Conservation (phyloP, 1,284 basidiomycete species). For the Rhodotorula sp. region DNA sequence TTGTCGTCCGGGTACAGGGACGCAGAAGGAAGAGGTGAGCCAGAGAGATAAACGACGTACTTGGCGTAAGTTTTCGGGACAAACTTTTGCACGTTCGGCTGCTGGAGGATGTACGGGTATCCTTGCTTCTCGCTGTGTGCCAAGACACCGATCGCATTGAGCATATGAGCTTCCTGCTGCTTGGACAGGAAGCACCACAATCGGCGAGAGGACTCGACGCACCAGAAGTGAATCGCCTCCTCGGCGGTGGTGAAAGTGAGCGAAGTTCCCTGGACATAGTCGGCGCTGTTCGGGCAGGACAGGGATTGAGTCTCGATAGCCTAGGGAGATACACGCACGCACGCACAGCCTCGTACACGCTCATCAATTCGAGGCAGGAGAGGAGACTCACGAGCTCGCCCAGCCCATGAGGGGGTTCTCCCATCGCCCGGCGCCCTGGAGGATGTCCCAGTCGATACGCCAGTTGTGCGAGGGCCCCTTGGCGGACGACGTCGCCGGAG, state of each 20-base stretch:
- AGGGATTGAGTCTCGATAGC: no score
- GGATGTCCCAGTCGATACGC: conserved; percentile 91
- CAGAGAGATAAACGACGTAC: conserved; percentile 14
- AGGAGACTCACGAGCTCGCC: conserved; percentile 59
- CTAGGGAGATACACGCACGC: neutral
- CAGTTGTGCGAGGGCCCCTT: conserved; percentile 81
- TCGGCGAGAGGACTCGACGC: neutral
- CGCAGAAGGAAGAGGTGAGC: neutral
- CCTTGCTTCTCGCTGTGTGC: conserved; percentile 68
- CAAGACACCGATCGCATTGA: no score
- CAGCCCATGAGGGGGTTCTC: conserved; percentile 99
- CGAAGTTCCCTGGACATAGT: conserved; percentile 83
- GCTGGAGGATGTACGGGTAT: conserved; percentile 50
- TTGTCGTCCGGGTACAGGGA: neutral
- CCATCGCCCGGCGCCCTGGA: conserved; percentile 88
- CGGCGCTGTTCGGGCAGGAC: conserved; percentile 61
- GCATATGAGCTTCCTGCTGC: no score
- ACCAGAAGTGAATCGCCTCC: conserved; percentile 62
- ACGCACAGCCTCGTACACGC: no score
- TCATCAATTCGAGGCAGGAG: no score
- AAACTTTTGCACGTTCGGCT: conserved; percentile 51
- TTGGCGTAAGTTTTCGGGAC: conserved; percentile 45
- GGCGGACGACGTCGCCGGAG: conserved; percentile 94
- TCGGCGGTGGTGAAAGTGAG: conserved; percentile 3
- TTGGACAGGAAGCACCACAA: no score